phyloP scores from a whole-genome alignment of 257 asterid genomes.

The Nicotiana otophora region DNA sequence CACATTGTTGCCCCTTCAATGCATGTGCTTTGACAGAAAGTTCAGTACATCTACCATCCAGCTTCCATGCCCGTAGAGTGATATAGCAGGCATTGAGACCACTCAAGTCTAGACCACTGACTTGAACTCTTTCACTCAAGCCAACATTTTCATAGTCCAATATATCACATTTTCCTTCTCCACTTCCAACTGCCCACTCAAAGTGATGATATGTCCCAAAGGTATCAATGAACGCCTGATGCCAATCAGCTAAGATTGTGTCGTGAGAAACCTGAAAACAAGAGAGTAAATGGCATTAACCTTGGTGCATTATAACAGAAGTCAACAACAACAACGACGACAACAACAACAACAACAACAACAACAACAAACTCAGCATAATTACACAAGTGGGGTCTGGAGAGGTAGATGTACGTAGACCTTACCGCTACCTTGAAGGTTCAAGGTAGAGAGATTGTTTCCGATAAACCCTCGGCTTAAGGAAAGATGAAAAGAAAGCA shows the following conservation, averaged over 20 bases:
- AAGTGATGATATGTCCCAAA: conserved; percentile 74
- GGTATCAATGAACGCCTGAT: conserved; percentile 68
- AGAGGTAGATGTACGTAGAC: too few relatives aligned
- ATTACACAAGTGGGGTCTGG: too few relatives aligned
- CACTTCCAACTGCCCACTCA: conserved; percentile 97
- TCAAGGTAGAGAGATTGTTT: too few relatives aligned
- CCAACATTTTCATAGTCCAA: conserved; percentile 92
- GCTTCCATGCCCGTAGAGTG: conserved; percentile 83
- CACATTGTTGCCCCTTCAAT: conserved; percentile 81
- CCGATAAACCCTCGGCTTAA: too few relatives aligned
- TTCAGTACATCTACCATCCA: conserved; percentile 82
- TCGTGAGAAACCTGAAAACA: conserved; percentile 73
- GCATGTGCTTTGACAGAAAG: conserved; percentile 95
- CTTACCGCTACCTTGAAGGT: too few relatives aligned
- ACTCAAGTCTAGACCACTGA: conserved; percentile 78
- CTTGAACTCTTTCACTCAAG: conserved; percentile 73
- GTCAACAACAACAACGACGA: too few relatives aligned
- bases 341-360: too few relatives aligned
- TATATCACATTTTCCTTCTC: conserved; percentile 92
- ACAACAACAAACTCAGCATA: too few relatives aligned
- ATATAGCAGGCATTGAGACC: conserved; percentile 81
- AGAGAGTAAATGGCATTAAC: conserved; percentile 23
- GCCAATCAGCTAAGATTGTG: conserved; percentile 90
- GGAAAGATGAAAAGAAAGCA: too few relatives aligned
- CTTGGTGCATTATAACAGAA: not conserved